These are phyloP conservation scores for Fragaria nilgerrensis DNA, from an alignment of 306 rosid genomes.

Conservation along the genomic window DNA sequence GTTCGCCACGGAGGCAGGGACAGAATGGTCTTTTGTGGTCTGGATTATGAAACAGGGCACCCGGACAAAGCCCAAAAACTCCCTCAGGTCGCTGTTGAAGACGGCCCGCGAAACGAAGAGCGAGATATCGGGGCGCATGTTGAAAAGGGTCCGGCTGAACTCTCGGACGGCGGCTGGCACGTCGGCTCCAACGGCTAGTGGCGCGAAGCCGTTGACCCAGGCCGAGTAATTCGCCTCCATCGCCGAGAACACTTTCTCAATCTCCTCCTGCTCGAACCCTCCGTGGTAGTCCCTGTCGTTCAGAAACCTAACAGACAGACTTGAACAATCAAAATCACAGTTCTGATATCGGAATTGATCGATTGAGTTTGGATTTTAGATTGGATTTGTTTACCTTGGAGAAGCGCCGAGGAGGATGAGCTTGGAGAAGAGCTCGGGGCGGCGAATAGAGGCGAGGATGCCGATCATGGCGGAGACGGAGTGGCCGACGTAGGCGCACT, in stretches of 20 bases:
- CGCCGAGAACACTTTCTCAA: slow-evolving; percentile 60
- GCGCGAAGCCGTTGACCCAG: slow-evolving; percentile 87
- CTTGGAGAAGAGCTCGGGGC: slow-evolving; percentile 82
- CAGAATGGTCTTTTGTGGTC: slow-evolving; percentile 66
- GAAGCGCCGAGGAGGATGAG: slow-evolving; percentile 93
- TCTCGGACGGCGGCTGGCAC: slow-evolving; percentile 80
- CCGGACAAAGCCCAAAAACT: slow-evolving; percentile 65
- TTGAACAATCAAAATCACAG: background rate
- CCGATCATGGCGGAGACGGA: slow-evolving; percentile 98
- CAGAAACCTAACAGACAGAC: slow-evolving; percentile 45
- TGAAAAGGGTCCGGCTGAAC: slow-evolving; percentile 81
- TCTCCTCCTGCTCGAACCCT: slow-evolving; percentile 67
- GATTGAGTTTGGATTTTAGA: no score
- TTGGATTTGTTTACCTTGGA: slow-evolving; percentile 49
- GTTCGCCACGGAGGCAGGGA: slow-evolving; percentile 69
- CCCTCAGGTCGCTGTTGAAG: slow-evolving; percentile 80
- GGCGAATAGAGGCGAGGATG: slow-evolving; percentile 80
- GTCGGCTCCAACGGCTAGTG: slow-evolving; percentile 77
- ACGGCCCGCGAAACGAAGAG: slow-evolving; percentile 61
- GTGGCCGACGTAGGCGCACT: slow-evolving; percentile 88
- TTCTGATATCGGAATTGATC: no score
- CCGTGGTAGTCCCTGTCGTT: slow-evolving; percentile 88
- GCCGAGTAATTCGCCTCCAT: slow-evolving; percentile 83
- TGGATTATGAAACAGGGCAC: slow-evolving; percentile 86
- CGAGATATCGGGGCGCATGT: slow-evolving; percentile 91